phyloP scores from a whole-genome alignment of 306 rosid species.

The Luffa aegyptiaca region DNA sequence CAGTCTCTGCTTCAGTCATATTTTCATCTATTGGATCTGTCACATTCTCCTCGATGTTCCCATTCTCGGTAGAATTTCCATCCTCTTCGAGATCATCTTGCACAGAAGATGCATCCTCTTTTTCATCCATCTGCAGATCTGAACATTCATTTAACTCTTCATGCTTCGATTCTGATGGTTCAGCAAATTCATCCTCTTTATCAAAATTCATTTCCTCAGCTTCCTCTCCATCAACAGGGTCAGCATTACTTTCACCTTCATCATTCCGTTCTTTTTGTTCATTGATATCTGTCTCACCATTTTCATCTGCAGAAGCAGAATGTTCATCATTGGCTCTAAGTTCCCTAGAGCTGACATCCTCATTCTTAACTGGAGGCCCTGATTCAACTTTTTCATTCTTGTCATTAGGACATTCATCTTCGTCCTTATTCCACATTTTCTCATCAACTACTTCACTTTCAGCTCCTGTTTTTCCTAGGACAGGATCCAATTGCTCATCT shows the following conservation, averaged over 20 bases:
- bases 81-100: conserved; percentile 41
- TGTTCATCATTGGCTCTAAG: conserved; percentile 70
- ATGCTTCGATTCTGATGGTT: conserved; percentile 41
- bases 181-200: conserved; percentile 45
- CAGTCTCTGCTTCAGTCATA: conserved; percentile 50
- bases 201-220: conserved; percentile 39
- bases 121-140: conserved; percentile 43
- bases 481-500: conserved; percentile 52
- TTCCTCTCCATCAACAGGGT: conserved; percentile 35
- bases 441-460: conserved; percentile 54
- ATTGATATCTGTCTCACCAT: conserved; percentile 33
- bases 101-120: conserved; percentile 32
- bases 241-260: conserved; percentile 25
- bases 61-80: conserved; percentile 31
- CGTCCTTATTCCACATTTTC: conserved; percentile 62
- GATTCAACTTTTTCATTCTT: conserved; percentile 50
- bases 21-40: conserved; percentile 43
- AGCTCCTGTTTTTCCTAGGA: conserved; percentile 67
- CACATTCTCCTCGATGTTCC: conserved; percentile 30
- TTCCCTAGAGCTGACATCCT: conserved; percentile 50
- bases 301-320: conserved; percentile 30
- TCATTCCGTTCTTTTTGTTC: conserved; percentile 38
- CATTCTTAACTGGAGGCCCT: conserved; percentile 57
- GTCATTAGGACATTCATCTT: conserved; percentile 46
- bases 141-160: conserved; percentile 45